Evolutionary conservation across 495 filamentous ascomycete genomes (phyloP).

Genomic region (Daldinia caldariorum): DNA sequence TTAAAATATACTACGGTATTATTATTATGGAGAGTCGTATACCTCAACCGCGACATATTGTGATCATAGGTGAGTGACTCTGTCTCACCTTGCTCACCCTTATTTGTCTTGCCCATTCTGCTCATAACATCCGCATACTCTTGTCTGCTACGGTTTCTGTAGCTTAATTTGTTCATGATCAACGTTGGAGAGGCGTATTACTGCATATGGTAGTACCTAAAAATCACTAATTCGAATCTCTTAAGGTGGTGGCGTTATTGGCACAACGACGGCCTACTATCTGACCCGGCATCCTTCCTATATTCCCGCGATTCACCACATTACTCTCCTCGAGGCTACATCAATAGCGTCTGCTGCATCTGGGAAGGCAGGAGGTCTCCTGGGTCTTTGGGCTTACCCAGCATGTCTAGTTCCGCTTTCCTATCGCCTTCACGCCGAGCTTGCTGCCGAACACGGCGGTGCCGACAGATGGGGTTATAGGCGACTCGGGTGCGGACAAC

Average conservation of each 20-base stretch:
- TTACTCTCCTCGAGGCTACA: conserved; percentile 90
- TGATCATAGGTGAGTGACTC: conserved; percentile 74
- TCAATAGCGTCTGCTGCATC: conserved; percentile 91
- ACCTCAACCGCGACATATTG: conserved; percentile 65
- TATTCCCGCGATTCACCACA: conserved; percentile 74
- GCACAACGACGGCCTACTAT: conserved; percentile 92
- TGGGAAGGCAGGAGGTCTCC: conserved; percentile 92
- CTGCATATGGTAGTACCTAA: conserved; percentile 7
- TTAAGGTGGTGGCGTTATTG: conserved; percentile 92
- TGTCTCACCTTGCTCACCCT: conserved; percentile 20
- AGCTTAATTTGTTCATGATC: conserved; percentile 20
- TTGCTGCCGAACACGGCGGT: conserved; percentile 87
- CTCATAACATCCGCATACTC: background rate
- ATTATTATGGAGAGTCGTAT: conserved; percentile 46
- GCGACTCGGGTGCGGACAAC: conserved; percentile 76
- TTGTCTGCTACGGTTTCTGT: background rate
- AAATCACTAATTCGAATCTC: conserved; percentile 26
- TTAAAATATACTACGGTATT: conserved; percentile 33
- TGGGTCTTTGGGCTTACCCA: conserved; percentile 95
- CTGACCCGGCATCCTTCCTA: conserved; percentile 88
- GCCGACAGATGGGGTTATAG: conserved; percentile 89
- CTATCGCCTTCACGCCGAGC: conserved; percentile 81
- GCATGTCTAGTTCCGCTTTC: conserved; percentile 84
- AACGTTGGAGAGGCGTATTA: conserved; percentile 28
- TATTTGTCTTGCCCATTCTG: no score